Conservation (phyloP, 768 basidiomycete genomes). For the Mycena maculata region DNA sequence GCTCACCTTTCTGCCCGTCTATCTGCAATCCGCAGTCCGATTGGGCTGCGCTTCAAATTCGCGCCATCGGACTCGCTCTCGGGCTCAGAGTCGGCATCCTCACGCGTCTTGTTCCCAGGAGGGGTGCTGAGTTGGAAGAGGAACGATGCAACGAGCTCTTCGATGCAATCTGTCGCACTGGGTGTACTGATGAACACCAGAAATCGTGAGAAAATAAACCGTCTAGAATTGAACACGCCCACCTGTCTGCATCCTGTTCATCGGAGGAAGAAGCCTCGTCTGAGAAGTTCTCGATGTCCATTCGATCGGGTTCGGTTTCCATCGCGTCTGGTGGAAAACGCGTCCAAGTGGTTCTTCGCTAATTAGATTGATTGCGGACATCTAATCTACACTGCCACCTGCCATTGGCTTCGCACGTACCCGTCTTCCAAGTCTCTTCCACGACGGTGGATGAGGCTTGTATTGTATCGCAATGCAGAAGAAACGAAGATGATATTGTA, state of each 20-base stretch:
- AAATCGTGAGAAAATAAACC: background rate
- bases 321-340: no score
- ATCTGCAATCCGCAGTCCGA: conserved; percentile 28
- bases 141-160: conserved; percentile 33
- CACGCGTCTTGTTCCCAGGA: background rate
- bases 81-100: background rate
- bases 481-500: no score
- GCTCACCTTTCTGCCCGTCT: conserved; percentile 20
- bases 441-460: no score
- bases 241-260: background rate
- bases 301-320: background rate
- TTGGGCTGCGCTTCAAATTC: background rate
- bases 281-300: conserved; percentile 1
- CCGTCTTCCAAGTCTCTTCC: no score
- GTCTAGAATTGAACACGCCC: background rate
- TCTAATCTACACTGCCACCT: no score
- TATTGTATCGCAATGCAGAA: no score
- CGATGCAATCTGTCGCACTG: conserved; percentile 27
- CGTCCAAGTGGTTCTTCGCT: no score
- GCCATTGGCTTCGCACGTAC: no score
- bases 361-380: no score
- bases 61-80: background rate
- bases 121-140: conserved; percentile 25
- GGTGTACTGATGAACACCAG: background rate
- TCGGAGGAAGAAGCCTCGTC: background rate